phyloP scores from a whole-genome alignment of 352 stramenopile species.

The Pythium pyrilobum region DNA sequence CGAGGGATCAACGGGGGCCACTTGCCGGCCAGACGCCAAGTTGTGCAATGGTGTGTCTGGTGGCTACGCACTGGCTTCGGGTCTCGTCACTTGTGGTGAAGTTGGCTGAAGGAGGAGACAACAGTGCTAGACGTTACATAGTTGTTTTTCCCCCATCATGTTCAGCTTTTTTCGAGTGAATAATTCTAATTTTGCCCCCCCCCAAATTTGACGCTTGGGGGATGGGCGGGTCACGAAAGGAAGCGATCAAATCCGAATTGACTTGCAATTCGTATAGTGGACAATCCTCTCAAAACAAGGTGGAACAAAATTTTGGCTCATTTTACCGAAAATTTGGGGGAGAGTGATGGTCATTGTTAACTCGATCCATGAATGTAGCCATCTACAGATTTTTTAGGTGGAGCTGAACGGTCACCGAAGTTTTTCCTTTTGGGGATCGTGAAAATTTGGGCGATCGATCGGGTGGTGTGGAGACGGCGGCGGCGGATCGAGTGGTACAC shows the following conservation, averaged over 20 bases:
- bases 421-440: too few relatives aligned
- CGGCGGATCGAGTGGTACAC: too few relatives aligned
- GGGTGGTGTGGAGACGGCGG: too few relatives aligned
- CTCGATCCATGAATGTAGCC: neutral
- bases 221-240: too few relatives aligned
- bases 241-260: neutral
- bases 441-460: too few relatives aligned
- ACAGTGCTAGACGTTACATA: too few relatives aligned
- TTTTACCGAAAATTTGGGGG: neutral
- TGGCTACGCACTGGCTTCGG: conserved; percentile 4
- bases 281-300: neutral
- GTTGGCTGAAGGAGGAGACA: too few relatives aligned
- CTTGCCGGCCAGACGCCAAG: neutral
- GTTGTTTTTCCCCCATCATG: neutral
- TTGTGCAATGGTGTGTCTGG: neutral
- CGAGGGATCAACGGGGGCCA: neutral
- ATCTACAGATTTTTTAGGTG: neutral
- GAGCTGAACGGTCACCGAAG: neutral
- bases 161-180: neutral
- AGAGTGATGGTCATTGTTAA: neutral
- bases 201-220: too few relatives aligned
- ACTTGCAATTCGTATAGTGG: neutral
- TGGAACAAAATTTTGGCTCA: neutral
- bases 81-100: neutral
- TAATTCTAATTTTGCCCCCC: neutral